A percentile compares a stretch with the other conserved stretches of the same genome.
These are phyloP conservation scores for Erythrobasidium yunnanense DNA, from an alignment of 768 basidiomycete species.

Conservation along the genomic window DNA sequence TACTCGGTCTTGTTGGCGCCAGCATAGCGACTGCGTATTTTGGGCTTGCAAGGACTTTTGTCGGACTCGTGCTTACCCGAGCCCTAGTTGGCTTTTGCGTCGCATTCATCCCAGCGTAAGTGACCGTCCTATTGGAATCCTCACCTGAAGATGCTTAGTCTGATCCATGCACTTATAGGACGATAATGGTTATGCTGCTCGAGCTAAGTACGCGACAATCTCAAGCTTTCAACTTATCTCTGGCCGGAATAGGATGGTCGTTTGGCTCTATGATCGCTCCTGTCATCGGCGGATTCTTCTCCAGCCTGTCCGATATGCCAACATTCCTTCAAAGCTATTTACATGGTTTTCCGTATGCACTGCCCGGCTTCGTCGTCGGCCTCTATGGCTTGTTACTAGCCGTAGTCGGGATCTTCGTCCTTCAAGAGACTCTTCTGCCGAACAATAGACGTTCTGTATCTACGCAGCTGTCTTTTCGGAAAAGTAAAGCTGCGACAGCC, in stretches of 20 bases:
- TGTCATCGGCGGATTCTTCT: background rate
- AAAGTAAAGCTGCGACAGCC: background rate
- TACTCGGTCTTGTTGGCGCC: background rate
- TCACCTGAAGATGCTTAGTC: too few relatives aligned
- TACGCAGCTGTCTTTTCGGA: background rate
- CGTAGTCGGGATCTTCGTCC: background rate
- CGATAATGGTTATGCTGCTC: background rate
- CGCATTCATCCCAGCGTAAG: constrained; percentile 17
- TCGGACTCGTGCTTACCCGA: background rate
- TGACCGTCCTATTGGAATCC: background rate
- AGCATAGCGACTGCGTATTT: background rate
- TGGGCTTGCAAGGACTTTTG: background rate
- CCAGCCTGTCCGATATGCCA: background rate
- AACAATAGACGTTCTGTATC: background rate
- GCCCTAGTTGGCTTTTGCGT: background rate
- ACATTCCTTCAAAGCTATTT: background rate
- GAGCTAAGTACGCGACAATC: background rate
- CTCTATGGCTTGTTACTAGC: background rate
- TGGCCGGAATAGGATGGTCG: background rate
- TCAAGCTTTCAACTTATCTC: background rate
- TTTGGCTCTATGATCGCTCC: background rate
- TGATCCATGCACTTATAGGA: background rate
- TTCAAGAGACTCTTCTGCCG: background rate
- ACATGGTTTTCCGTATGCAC: background rate
- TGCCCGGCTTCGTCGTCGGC: background rate